A percentile compares a stretch with the other conserved stretches of the same genome.
phyloP scores from a whole-genome alignment of 257 asterid species.

The Ligustrum vulgare region DNA sequence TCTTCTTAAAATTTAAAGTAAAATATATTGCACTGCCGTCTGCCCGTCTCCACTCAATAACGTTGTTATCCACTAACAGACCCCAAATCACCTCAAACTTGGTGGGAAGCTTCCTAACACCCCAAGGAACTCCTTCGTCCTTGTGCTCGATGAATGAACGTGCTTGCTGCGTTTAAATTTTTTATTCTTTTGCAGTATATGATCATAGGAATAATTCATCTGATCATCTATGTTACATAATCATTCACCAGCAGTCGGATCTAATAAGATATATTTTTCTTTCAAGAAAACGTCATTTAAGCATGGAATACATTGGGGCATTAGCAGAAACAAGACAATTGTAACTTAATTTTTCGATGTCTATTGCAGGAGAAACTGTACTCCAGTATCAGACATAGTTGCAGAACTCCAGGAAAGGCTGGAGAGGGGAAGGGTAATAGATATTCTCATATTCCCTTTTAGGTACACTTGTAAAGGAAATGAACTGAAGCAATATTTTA shows the following conservation, averaged over 20 bases:
- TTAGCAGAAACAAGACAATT: not conserved
- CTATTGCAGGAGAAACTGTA: slow-evolving; percentile 75
- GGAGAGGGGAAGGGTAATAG: slow-evolving; percentile 6
- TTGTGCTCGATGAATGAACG: not conserved
- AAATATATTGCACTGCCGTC: not conserved
- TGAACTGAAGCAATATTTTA: slow-evolving; percentile 19
- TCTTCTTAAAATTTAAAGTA: not conserved
- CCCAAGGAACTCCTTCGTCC: not conserved
- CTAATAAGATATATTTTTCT: not conserved
- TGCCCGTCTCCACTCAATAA: not conserved
- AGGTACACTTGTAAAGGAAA: slow-evolving; percentile 39
- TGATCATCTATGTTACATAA: not conserved
- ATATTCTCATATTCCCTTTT: slow-evolving; percentile 22
- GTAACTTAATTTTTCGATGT: slow-evolving; percentile 1
- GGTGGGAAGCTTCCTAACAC: not conserved
- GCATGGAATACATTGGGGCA: not conserved
- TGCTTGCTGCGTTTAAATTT: not conserved
- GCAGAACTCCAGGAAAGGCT: slow-evolving; percentile 12
- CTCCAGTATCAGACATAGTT: slow-evolving; percentile 55
- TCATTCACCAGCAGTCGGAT: not conserved
- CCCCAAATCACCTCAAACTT: not conserved
- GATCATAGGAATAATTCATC: not conserved
- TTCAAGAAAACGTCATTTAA: not conserved
- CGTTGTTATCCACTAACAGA: not conserved
- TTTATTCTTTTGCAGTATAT: not conserved